Conservation (phyloP, 139 green algal genomes). For the Tetradesmus lagerheimii region DNA sequence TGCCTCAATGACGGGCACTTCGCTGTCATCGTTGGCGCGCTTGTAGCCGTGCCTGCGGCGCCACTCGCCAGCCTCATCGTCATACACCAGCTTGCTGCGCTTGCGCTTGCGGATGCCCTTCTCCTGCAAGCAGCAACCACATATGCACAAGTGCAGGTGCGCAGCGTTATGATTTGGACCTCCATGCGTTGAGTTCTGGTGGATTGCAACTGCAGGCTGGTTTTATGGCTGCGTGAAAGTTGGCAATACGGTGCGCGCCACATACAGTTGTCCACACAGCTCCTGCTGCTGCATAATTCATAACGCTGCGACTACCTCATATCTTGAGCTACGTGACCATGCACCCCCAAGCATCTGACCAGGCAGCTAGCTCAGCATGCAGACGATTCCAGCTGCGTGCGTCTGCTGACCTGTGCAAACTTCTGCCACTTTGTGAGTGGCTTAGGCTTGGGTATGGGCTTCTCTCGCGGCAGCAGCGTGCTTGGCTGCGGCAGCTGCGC, state of each 20-base stretch:
- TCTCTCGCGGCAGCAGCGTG: slow-evolving; percentile 82
- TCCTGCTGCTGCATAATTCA: background rate
- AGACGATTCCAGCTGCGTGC: background rate
- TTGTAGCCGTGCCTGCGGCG: slow-evolving; percentile 92
- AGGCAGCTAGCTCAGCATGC: background rate
- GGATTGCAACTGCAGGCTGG: too few relatives aligned
- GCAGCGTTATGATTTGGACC: background rate
- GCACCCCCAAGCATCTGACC: background rate
- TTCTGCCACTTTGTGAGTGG: slow-evolving; percentile 93
- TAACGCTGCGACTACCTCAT: background rate
- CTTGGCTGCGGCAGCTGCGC: slow-evolving; percentile 80
- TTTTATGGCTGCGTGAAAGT: too few relatives aligned
- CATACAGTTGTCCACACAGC: background rate
- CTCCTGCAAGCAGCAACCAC: slow-evolving; percentile 55
- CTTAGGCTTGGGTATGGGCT: slow-evolving; percentile 88
- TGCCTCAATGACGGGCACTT: slow-evolving; percentile 92
- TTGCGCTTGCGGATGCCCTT: slow-evolving; percentile 97
- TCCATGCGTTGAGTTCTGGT: too few relatives aligned
- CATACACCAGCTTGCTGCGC: slow-evolving; percentile 88
- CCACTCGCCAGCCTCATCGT: slow-evolving; percentile 87
- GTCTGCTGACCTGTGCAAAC: slow-evolving; percentile 77
- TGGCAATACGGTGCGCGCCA: too few relatives aligned
- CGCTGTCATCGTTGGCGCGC: slow-evolving; percentile 65
- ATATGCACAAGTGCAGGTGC: background rate
- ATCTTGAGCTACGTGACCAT: too few relatives aligned